Evolutionary conservation across 257 asterid species (phyloP), one percentile per base, ranked within the genome.

Genomic region (Fraxinus quadrangulata): DNA sequence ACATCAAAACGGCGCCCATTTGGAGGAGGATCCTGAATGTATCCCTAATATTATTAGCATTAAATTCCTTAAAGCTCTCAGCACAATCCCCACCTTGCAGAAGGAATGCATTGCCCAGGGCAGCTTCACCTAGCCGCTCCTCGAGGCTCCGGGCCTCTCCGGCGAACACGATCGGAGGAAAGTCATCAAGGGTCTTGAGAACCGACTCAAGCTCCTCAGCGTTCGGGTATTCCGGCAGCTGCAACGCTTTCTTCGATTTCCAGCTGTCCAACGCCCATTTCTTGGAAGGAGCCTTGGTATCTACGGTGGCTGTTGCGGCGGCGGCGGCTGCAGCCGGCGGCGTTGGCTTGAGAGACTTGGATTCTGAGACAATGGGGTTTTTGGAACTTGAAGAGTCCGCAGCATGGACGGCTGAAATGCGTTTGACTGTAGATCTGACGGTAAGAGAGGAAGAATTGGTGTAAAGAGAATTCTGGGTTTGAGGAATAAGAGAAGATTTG

Each of bases 171-270:
- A 73, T 73, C 30, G 69, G 77, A 73, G 77, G 77, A 45, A 73
- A 73, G 21, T 61, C 23, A 16, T 73, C 69, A 21, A 73, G 21
- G 1, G 77, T 73, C 45, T 45, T 30, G 30, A 73, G 67, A 49
- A 73, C 77, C n/a, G 77, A 73, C 6, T 73, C 68, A 16, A 73
- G 77, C 71, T 75, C 84, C 71, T 76, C 80, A 77, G 33, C 49
- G 49, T 79, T 75, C 14, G 88, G 89, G 70, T 86, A 86, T 69
- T 86, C 88, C 61, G 89, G 86, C 72, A 79, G 70, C 74, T 86
- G 89, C 67, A 86, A 82, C 71, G 89, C 89, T 76, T 86, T 86
- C 84, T 83, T 86, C 30, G 83, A 76, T 70, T 77, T 86, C 89
- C 88, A 86, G 83, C 87, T 81, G 19, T 86, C 87, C 47, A 84